Base-by-base conservation (phyloP, 345 rosid genomes). In the Populus ilicifolia region DNA sequence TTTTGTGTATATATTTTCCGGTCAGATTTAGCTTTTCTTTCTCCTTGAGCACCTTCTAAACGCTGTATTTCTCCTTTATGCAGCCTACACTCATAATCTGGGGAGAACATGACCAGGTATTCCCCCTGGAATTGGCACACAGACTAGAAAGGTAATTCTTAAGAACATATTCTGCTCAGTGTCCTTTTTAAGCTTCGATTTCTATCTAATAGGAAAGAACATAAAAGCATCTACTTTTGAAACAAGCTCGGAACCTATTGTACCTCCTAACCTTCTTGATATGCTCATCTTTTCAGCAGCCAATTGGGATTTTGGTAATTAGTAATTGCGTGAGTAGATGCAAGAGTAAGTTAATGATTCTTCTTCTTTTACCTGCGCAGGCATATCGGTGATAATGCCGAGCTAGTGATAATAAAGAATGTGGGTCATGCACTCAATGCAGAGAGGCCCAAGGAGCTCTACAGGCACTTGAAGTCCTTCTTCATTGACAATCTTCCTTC, bases 51-150 rank as follows among this genome's bases (percentile, higher is more conserved):
- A 70, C 43, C 72, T 78, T 33, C 25, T 59, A 25, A 80, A 10
- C 5, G 13, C 23, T 21, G 36, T 48, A 13, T 78, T 54, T 73
- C 63, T 52, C 72, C 54, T 33, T 62, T 69, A 43, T 85, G 87
- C 87, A 93, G 97, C 89, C 93, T 4, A 87, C 91, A 33, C 84
- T 89, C 61, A 74, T 93, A 63, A 85, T 95, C 36, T 93, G 98
- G 98, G 94, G 98, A 80, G 94, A 92, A 78, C 83, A 89, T 46
- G 99, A 95, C 82, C 87, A 82, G 76, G 84, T 95, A 13, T 95
- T 93, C 78, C 99, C 97, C 2, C 70, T 87, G 76, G 99, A 90
- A 82, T 77, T 95, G 82, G 99, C 88, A 38, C 82, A 88, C 85
- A 84, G 97, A 88, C 81, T 95, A 77, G 83, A 82, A 80, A 90